phyloP scores from a whole-genome alignment of 129 eudicot species.

The Tagetes erecta region DNA sequence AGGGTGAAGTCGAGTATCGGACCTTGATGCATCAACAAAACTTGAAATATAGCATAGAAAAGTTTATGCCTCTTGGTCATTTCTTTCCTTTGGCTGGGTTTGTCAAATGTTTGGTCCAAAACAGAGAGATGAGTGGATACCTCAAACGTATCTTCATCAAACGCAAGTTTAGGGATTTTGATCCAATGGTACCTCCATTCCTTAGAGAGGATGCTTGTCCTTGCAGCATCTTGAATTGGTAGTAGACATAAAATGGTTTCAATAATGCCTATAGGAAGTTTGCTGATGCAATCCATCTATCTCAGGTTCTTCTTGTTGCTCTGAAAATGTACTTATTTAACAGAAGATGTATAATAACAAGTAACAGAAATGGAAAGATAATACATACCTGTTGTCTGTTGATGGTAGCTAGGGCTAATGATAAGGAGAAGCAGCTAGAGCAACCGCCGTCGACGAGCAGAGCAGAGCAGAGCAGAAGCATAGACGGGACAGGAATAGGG shows the following conservation, averaged over 20 bases:
- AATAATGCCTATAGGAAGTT: constrained; percentile 10
- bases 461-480: not conserved
- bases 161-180: constrained; percentile 1
- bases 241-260: constrained; percentile 18
- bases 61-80: not conserved
- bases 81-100: not conserved
- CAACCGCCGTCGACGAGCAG: not conserved
- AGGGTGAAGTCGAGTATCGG: constrained; percentile 18
- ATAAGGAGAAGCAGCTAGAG: not conserved
- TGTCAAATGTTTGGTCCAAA: not conserved
- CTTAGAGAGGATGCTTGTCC: constrained; percentile 24
- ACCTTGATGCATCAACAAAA: constrained; percentile 12
- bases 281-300: constrained; percentile 27
- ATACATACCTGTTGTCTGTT: not conserved
- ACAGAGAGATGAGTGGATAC: not conserved
- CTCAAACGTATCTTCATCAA: not conserved
- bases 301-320: not conserved
- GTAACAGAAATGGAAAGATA: not conserved
- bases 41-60: constrained; percentile 19
- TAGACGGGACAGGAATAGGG: not conserved
- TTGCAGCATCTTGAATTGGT: constrained; percentile 18
- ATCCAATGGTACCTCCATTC: constrained; percentile 23
- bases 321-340: not conserved
- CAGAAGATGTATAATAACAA: not conserved
- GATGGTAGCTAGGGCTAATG: not conserved